Evolutionary conservation across 805 yeast species (phyloP).

Genomic region (Candida multigemmis): DNA sequence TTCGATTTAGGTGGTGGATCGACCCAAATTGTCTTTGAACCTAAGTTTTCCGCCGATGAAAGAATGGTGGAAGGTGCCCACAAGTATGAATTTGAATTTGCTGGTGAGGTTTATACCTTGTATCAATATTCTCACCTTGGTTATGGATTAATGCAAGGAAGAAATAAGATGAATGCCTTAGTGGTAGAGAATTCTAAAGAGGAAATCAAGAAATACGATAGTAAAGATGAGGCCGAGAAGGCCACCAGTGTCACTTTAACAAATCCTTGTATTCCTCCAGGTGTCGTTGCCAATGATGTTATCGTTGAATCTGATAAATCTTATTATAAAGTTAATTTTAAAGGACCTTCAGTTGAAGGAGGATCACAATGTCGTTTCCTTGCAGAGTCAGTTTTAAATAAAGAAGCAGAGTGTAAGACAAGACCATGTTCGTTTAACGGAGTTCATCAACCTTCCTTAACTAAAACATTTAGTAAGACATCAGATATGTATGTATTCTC

Average conservation of each 20-base stretch:
- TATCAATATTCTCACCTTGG: constrained; percentile 95
- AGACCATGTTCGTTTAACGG: constrained; percentile 96
- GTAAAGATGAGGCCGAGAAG: constrained; percentile 14
- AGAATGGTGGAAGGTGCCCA: constrained; percentile 80
- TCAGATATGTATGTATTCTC: constrained; percentile 87
- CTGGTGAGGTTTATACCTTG: constrained; percentile 67
- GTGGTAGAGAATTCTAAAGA: constrained; percentile 37
- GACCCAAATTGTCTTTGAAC: constrained; percentile 97
- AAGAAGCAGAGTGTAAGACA: constrained; percentile 64
- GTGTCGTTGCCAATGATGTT: constrained; percentile 48
- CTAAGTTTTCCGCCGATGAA: constrained; percentile 53
- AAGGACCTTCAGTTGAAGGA: constrained; percentile 42
- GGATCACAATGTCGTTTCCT: constrained; percentile 81
- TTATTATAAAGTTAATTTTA: constrained; percentile 47
- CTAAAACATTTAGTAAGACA: constrained; percentile 59
- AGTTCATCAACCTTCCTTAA: constrained; percentile 90
- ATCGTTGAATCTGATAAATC: constrained; percentile 43
- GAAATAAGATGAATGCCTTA: constrained; percentile 66
- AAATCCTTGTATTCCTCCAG: constrained; percentile 89
- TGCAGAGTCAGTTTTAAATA: constrained; percentile 76
- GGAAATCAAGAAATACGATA: constrained; percentile 12
- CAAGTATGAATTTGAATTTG: constrained; percentile 72
- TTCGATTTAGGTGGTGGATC: constrained; percentile 98
- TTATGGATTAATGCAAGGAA: constrained; percentile 91
- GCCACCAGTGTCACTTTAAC: constrained; percentile 34